Evolutionary conservation across 148 eudicot species (phyloP), one percentile per base, ranked within the genome.

Genomic region (Camellia sinensis): DNA sequence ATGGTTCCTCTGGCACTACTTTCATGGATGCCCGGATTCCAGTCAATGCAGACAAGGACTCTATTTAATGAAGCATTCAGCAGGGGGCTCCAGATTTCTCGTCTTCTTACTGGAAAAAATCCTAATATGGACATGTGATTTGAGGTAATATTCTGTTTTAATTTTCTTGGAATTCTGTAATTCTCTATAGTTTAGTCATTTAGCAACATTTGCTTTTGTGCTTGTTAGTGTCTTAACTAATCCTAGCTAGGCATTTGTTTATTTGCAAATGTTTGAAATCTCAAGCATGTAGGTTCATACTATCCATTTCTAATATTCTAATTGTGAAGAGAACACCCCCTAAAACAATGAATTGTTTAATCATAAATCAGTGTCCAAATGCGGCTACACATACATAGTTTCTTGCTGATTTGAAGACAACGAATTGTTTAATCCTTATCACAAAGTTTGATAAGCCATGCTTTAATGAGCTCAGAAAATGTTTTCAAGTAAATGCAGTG

Each of bases 21-120:
- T 65, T 90, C 98, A 12, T 95, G 98, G 98, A 95, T 90, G 89
- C 98, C 98, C 75, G 97, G 97, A 21, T 93, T 95, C 77, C 96
- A 93, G 85, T 74, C 97, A 3, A 95, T 95, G 97, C 98, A 95
- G 80, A 95, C 96, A 78, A 85, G 98, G 85, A 95, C 93, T 75
- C 86, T 95, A 48, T 95, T 95, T 82, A 95, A 95, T 64, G 98
- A 95, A 60, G 98, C 92, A 62, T 95, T 95, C 83, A 95, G 97
- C 80, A 81, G 98, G 81, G 98, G 98, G 37, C 96, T 95, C 43
- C 94, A 93, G 64, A 95, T 95, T 56, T 95, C 97, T 67, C 91
- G 92, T 64, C 88, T 95, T 81, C 85, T 95, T 57, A 86, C 93
- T 50, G 97, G 92, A 83, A 90, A 91, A 87, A 87, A 85, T 22